Evolutionary conservation across 2,329 filamentous ascomycete genomes (phyloP), one percentile per base, ranked within the genome.

Genomic region (Fusarium sp.): DNA sequence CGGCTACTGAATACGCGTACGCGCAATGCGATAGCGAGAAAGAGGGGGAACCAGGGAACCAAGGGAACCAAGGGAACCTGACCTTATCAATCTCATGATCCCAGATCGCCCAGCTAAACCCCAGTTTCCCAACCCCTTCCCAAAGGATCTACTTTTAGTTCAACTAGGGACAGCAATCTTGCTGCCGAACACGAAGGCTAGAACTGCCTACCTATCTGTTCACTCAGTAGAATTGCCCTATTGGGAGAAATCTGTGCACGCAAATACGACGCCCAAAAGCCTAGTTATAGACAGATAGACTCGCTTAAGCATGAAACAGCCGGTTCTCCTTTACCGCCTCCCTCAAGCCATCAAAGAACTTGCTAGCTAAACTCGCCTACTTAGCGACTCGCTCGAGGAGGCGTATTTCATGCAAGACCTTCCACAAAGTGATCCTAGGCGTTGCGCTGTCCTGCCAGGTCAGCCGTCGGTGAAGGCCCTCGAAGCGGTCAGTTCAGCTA

Each of bases 31-130:
- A 64, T 64, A 51, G 39, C 39, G 46, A 41, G 26, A 35, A 32
- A 40, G 38, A 46, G 38, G 38, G 57, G 43, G n/a, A 22, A 19
- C 19, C 19, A 19, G 3, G 19, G 19, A n/a, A n/a, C n/a, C n/a
- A n/a, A n/a, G 57, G 43, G n/a, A 22, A 19, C 19, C 19, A 19
- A 19, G 19, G 19, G 19, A 19, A 24, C 40, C n/a, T 45, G 42
- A 40, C 41, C 60, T 68, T 70, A 61, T 70, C 68, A 61, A 70
- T 69, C 68, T 69, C 50, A 70, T 69, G 65, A 69, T 70, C 43
- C 47, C 25, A 56, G 65, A 70, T 70, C 65, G 61, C 44, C 52
- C 44, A 58, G 48, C 46, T 49, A 43, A 36, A 53, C 58, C 63
- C 63, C 62, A 40, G 45, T 39, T 51, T 26, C 41, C 59, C 43